Evolutionary conservation across 805 yeast species (phyloP), one percentile per base, ranked within the genome.

Genomic region (Wickerhamomyces hampshirensis): DNA sequence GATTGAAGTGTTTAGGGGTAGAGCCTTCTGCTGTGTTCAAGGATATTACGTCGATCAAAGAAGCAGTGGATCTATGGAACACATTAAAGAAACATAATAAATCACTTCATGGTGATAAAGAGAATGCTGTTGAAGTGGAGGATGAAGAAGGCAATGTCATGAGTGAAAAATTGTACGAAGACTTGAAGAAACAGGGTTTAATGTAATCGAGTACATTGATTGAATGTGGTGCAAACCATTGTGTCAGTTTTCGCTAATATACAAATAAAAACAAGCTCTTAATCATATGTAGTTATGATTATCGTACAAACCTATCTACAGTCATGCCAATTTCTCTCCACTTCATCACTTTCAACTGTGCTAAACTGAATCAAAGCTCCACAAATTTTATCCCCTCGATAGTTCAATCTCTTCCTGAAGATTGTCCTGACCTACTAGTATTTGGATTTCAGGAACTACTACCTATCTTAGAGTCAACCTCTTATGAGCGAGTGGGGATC

Each of bases 91-190:
- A 34, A 11, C 37, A 45, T 9, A 30, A 26, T 26, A 35, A 42
- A 24, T 31, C 28, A 29, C 37, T 42, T 15, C 34, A 32, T 12
- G 31, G 63, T 17, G 65, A 68, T 35, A 55, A 51, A 31, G 84
- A 80, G 44, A 66, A 69, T 35, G 75, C 77, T 1, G 70, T 81
- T 10, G 95, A 93, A 58, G 84, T 89, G 24, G 98, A 91, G 56
- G 98, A 93, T 54, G 82, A 76, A 1, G 88, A 86, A 13, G 98
- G 98, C 9, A 91, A 93, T 54, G 95, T 86, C 12, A 83, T 91
- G 94, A 74, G 83, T 23, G 81, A 79, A 48, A 75, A 77, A 47
- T 89, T 86, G 29, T 91, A 85, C 58, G 69, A 79, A 14, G 97
- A 93, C 47, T 67, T 91, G 55, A 84, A 86, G 60, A 81, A 76